Evolutionary conservation across 148 eudicot genomes (phyloP).

Genomic region (Cornus florida): DNA sequence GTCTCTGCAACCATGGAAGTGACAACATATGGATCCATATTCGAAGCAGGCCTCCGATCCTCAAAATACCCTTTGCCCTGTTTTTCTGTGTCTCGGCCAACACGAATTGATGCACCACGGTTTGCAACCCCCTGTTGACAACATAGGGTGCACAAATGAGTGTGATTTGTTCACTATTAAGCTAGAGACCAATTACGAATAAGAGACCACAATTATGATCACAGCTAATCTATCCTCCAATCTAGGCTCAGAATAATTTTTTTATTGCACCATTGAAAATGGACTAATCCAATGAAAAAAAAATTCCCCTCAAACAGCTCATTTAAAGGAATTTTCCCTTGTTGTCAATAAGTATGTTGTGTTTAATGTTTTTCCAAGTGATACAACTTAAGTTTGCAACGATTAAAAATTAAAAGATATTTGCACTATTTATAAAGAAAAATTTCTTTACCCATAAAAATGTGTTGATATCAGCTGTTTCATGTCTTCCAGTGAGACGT

Average conservation of each 20-base stretch:
- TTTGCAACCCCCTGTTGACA: slow-evolving; percentile 48
- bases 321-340: not conserved
- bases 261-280: too few species aligned
- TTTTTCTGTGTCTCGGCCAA: slow-evolving; percentile 56
- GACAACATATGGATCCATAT: slow-evolving; percentile 55
- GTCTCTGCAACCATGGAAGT: slow-evolving; percentile 60
- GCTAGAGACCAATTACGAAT: not conserved
- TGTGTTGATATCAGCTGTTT: slow-evolving; percentile 51
- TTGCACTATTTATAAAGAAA: not conserved
- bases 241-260: too few species aligned
- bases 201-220: not conserved
- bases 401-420: too few species aligned
- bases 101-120: slow-evolving; percentile 55
- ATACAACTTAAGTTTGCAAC: not conserved
- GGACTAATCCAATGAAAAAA: too few species aligned
- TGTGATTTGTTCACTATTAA: not conserved
- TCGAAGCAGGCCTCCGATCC: slow-evolving; percentile 59
- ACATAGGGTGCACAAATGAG: not conserved
- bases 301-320: not conserved
- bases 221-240: not conserved
- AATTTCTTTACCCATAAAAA: slow-evolving; percentile 44
- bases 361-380: not conserved
- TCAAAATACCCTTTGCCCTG: slow-evolving; percentile 55
- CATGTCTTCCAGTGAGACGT: slow-evolving; percentile 59
- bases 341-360: too few species aligned